phyloP scores from a whole-genome alignment of 2,329 filamentous ascomycete species.

The Aspergillus amoenus region DNA sequence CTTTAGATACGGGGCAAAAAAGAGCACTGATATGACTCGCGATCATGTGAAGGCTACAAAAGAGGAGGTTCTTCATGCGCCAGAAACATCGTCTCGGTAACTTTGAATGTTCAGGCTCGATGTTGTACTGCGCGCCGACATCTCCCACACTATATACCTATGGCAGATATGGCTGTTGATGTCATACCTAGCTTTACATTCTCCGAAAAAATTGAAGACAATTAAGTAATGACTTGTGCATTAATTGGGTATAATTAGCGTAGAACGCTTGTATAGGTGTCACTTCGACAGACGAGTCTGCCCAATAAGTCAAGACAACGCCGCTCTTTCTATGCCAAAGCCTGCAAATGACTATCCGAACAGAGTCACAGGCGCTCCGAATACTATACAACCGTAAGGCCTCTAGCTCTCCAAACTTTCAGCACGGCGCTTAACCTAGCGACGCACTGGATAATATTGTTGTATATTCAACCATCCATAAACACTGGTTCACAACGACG shows the following conservation, averaged over 20 bases:
- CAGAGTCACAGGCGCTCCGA: background rate
- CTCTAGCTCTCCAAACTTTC: background rate
- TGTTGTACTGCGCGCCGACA: background rate
- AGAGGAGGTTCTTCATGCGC: background rate
- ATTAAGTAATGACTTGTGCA: background rate
- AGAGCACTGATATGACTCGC: constrained; percentile 16
- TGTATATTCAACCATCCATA: background rate
- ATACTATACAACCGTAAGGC: background rate
- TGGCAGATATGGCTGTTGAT: background rate
- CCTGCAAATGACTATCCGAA: background rate
- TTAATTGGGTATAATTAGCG: constrained; percentile 20
- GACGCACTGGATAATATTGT: background rate
- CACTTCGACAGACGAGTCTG: background rate
- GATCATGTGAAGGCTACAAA: constrained; percentile 9
- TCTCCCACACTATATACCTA: background rate
- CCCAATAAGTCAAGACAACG: constrained; percentile 1
- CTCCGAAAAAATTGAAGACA: background rate
- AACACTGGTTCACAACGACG: constrained; percentile 31
- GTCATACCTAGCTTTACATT: background rate
- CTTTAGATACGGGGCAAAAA: constrained; percentile 15
- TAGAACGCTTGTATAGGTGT: constrained; percentile 3
- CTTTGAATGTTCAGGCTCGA: background rate
- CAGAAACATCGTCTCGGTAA: background rate
- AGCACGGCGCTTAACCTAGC: background rate
- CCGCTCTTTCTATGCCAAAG: constrained; percentile 6